phyloP scores from a whole-genome alignment of 108 stramenopile species.

The Nitzschia sp. region DNA sequence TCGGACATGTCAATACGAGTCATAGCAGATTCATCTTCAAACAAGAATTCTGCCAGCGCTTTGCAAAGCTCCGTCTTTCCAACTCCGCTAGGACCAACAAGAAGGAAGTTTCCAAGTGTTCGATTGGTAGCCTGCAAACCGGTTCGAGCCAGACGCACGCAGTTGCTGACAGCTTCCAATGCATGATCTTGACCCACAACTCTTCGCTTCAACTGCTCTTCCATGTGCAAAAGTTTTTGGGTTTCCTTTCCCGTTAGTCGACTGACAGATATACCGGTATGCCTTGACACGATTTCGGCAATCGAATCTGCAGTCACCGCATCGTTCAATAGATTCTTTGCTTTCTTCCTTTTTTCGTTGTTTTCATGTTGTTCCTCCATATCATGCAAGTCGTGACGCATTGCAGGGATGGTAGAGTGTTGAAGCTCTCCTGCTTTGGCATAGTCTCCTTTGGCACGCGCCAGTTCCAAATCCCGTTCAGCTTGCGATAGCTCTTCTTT shows the following conservation, averaged over 20 bases:
- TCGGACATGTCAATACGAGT: slow-evolving; percentile 91
- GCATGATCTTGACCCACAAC: slow-evolving; percentile 93
- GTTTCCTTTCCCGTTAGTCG: slow-evolving; percentile 82
- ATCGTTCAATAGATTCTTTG: slow-evolving; percentile 60
- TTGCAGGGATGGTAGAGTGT: slow-evolving; percentile 64
- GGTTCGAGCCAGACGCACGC: slow-evolving; percentile 83
- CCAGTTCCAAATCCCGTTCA: slow-evolving; percentile 51
- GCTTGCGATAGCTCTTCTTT: slow-evolving; percentile 79
- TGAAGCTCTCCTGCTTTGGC: slow-evolving; percentile 61
- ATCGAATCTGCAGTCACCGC: slow-evolving; percentile 77
- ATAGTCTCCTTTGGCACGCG: slow-evolving; percentile 67
- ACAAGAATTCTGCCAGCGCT: slow-evolving; percentile 83
- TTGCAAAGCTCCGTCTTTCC: slow-evolving; percentile 94
- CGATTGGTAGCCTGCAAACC: slow-evolving; percentile 83
- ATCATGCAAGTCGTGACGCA: slow-evolving; percentile 69
- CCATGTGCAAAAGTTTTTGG: slow-evolving; percentile 80
- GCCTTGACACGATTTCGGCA: slow-evolving; percentile 74
- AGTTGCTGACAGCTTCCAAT: slow-evolving; percentile 78
- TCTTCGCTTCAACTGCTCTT: slow-evolving; percentile 74
- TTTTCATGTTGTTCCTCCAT: slow-evolving; percentile 50
- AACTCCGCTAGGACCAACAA: slow-evolving; percentile 86
- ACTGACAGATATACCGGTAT: slow-evolving; percentile 79
- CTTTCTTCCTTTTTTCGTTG: slow-evolving; percentile 25
- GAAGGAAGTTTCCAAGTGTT: slow-evolving; percentile 87
- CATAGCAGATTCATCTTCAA: slow-evolving; percentile 91